phyloP scores from a whole-genome alignment of 306 rosid genomes.

The Neltuma alba region DNA sequence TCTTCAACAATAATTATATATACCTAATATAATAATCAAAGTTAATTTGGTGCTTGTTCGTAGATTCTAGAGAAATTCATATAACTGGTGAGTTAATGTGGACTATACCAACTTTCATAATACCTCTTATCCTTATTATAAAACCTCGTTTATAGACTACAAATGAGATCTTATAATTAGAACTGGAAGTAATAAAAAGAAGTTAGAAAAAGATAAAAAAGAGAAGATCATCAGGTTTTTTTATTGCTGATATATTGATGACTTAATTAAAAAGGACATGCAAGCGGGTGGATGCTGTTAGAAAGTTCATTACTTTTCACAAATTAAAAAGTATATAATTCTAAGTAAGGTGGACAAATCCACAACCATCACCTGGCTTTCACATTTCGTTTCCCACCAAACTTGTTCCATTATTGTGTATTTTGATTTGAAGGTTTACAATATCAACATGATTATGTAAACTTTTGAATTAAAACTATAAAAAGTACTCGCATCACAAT shows the following conservation, averaged over 20 bases:
- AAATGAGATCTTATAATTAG: no score
- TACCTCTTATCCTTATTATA: no score
- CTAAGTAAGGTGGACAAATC: conserved; percentile 2
- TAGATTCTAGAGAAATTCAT: neutral
- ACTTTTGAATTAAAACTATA: neutral
- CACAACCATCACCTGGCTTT: neutral
- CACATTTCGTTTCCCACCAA: neutral
- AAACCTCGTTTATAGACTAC: no score
- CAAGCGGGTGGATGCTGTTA: neutral
- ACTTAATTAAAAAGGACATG: neutral
- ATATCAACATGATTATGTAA: neutral
- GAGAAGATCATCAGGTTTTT: neutral
- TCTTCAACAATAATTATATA: no score
- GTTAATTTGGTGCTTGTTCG: neutral
- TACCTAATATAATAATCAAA: neutral
- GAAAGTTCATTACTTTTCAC: conserved; percentile 8
- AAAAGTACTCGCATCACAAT: neutral
- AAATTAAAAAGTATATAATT: neutral
- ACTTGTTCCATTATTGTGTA: neutral
- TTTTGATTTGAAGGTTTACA: neutral
- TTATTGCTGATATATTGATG: neutral
- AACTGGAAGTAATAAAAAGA: neutral
- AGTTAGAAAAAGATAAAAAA: neutral
- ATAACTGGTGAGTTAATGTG: neutral
- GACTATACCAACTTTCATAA: neutral